Conservation (phyloP, 2,329 filamentous ascomycete species). For the Sclerotinia spermophila region DNA sequence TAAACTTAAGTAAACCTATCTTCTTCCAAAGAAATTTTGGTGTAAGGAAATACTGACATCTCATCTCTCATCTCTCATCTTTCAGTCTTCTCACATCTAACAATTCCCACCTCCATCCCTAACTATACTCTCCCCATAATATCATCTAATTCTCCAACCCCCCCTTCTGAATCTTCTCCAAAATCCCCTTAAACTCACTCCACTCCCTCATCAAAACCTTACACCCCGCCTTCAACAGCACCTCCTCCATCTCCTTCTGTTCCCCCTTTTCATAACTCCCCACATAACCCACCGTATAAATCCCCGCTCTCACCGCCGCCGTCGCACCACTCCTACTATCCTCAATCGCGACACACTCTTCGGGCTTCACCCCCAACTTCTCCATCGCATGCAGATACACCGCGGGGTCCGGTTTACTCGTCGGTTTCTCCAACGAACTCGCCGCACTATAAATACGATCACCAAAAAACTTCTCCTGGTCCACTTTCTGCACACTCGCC, state of each 20-base stretch:
- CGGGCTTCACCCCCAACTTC: conserved; percentile 65
- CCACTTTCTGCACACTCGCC: conserved; percentile 75
- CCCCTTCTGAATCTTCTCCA: conserved; percentile 29
- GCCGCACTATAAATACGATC: conserved; percentile 79
- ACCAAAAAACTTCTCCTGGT: conserved; percentile 77
- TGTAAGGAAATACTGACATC: not conserved
- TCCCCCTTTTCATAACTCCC: conserved; percentile 69
- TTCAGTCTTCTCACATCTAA: not conserved
- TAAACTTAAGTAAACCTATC: not conserved
- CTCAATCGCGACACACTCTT: conserved; percentile 77
- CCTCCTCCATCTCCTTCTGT: conserved; percentile 48
- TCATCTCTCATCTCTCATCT: not conserved
- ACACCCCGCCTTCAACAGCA: conserved; percentile 58
- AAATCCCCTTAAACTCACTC: conserved; percentile 46
- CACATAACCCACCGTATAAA: conserved; percentile 80
- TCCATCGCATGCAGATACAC: conserved; percentile 79
- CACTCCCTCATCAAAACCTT: conserved; percentile 59
- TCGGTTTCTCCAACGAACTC: conserved; percentile 72
- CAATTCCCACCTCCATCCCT: not conserved
- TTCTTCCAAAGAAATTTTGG: not conserved
- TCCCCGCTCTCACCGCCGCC: conserved; percentile 71
- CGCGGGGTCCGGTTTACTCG: conserved; percentile 85
- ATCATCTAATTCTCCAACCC: conserved; percentile 17
- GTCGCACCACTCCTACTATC: conserved; percentile 83
- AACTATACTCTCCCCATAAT: not conserved